phyloP scores from a whole-genome alignment of 352 stramenopile genomes.

The Ophiocytium majus region DNA sequence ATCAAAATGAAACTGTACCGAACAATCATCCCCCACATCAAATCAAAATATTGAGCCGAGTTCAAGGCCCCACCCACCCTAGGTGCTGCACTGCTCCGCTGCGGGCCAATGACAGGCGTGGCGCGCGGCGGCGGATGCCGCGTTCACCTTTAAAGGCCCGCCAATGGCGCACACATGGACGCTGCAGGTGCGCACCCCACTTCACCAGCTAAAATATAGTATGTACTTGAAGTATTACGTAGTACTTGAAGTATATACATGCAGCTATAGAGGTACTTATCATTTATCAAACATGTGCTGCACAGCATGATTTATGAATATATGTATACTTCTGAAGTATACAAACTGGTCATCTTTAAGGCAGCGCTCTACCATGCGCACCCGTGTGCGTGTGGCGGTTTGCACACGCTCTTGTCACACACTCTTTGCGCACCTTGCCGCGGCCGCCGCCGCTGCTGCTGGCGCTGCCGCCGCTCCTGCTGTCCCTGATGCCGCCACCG shows the following conservation, averaged over 20 bases:
- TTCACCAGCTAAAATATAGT: not conserved
- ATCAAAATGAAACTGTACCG: too few species aligned
- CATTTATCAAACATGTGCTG: too few species aligned
- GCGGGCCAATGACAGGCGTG: not conserved
- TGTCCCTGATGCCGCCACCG: not conserved
- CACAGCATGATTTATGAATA: too few species aligned
- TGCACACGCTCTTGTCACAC: not conserved
- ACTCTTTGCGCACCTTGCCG: not conserved
- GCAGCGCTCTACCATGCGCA: too few species aligned
- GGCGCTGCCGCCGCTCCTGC: not conserved
- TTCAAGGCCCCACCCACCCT: too few species aligned
- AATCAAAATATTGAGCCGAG: too few species aligned
- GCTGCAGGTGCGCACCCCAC: not conserved
- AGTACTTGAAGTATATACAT: not conserved
- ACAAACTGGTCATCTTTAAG: too few species aligned
- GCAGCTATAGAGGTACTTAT: too few species aligned
- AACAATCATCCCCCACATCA: too few species aligned
- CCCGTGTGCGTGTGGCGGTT: not conserved
- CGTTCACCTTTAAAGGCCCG: not conserved
- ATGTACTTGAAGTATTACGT: not conserved
- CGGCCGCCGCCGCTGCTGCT: not conserved
- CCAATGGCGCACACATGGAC: not conserved
- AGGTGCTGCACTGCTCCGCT: too few species aligned
- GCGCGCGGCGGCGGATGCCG: not conserved
- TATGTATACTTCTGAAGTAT: too few species aligned